phyloP scores from a whole-genome alignment of 768 basidiomycete genomes.

The Xerocomellus chrysenteron region DNA sequence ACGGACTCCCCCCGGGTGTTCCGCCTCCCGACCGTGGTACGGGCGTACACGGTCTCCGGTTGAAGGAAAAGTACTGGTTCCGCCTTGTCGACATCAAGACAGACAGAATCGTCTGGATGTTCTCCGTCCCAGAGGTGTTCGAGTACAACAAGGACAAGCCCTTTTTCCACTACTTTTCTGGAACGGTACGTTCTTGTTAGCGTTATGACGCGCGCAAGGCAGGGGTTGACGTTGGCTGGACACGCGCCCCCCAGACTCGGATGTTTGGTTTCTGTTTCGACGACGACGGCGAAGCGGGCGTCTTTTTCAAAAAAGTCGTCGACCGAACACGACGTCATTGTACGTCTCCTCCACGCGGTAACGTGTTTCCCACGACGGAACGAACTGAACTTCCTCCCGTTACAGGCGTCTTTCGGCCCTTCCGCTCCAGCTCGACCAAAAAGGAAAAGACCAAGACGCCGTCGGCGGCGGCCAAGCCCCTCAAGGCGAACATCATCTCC shows the following conservation, averaged over 20 bases:
- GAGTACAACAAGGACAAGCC: conserved; percentile 82
- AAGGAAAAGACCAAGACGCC: conserved; percentile 35
- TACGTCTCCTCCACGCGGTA: conserved; percentile 6
- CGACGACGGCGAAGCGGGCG: conserved; percentile 57
- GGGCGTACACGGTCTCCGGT: conserved; percentile 22
- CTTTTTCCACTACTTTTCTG: conserved; percentile 90
- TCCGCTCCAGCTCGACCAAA: conserved; percentile 27
- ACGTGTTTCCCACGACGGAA: background rate
- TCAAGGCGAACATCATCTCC: conserved; percentile 47
- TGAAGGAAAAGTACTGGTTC: conserved; percentile 55
- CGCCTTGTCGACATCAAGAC: conserved; percentile 57
- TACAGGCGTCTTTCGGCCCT: conserved; percentile 28
- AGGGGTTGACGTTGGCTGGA: background rate
- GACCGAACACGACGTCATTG: conserved; percentile 47
- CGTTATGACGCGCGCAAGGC: background rate
- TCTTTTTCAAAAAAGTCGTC: conserved; percentile 61
- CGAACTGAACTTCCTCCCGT: background rate
- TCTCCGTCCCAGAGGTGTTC: conserved; percentile 57
- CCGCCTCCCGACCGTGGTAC: conserved; percentile 21
- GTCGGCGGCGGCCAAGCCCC: conserved; percentile 37
- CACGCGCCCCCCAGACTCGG: conserved; percentile 28
- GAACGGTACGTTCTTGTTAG: conserved; percentile 58
- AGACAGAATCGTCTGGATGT: conserved; percentile 65
- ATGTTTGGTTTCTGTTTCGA: conserved; percentile 59
- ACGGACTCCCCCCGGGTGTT: conserved; percentile 23